These are phyloP conservation scores for Phytophthora melonis DNA, from an alignment of 352 stramenopile species.

Conservation along the genomic window DNA sequence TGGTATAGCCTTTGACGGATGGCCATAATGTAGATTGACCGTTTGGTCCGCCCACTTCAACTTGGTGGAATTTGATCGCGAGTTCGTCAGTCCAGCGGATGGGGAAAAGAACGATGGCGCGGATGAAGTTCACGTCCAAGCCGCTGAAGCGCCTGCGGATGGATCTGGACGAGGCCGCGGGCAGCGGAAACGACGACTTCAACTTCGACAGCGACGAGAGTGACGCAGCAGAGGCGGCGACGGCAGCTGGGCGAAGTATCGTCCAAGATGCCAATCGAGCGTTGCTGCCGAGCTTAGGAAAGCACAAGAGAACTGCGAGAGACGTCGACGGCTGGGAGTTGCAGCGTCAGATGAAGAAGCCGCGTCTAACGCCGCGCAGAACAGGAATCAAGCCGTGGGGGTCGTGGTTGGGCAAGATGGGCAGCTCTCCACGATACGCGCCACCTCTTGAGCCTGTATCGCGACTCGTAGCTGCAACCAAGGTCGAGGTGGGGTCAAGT, in stretches of 20 bases:
- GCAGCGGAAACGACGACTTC: background rate
- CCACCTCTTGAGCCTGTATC: background rate
- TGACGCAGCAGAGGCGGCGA: background rate
- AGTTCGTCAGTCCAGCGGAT: background rate
- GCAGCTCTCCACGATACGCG: background rate
- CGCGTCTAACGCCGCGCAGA: background rate
- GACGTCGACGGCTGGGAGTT: background rate
- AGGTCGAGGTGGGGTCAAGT: background rate
- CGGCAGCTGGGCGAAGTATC: background rate
- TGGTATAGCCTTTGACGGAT: background rate
- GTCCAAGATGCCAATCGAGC: background rate
- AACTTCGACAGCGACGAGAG: constrained; percentile 22
- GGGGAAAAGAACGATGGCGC: constrained; percentile 16
- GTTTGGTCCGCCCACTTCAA: background rate
- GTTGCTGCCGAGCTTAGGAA: constrained; percentile 2
- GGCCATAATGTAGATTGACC: background rate
- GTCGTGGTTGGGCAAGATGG: background rate
- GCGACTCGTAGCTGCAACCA: constrained; percentile 8
- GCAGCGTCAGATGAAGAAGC: constrained; percentile 5
- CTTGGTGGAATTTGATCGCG: background rate
- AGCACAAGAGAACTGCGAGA: constrained; percentile 3
- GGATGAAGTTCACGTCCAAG: constrained; percentile 24
- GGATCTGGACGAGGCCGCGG: constrained; percentile 3
- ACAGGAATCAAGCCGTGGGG: background rate
- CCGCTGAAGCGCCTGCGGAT: constrained; percentile 18